Evolutionary conservation across 179 eudicot species (phyloP).

Genomic region (Heliamphora pulchella): DNA sequence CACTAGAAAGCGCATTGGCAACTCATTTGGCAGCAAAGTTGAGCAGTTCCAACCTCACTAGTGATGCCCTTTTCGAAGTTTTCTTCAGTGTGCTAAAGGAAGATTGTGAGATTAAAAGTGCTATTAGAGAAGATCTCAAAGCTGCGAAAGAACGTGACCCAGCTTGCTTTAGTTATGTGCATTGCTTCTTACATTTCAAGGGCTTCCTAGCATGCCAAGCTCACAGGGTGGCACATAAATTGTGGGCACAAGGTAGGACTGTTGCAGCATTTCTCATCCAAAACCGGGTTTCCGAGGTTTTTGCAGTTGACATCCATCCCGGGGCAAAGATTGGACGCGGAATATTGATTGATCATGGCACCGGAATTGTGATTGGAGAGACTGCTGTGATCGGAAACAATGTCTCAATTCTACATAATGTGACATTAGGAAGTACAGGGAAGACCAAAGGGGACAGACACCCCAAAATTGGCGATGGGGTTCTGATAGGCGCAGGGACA

Average conservation of each 20-base stretch:
- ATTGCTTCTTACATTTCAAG: slow-evolving; percentile 36
- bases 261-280: slow-evolving; percentile 29
- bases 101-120: slow-evolving; percentile 20
- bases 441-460: slow-evolving; percentile 35
- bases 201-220: slow-evolving; percentile 35
- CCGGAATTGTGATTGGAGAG: slow-evolving; percentile 36
- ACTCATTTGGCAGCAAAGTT: slow-evolving; percentile 29
- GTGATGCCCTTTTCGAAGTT: slow-evolving; percentile 19
- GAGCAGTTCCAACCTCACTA: slow-evolving; percentile 23
- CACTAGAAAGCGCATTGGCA: slow-evolving; percentile 30
- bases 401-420: slow-evolving; percentile 32
- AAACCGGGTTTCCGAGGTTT: slow-evolving; percentile 37
- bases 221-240: slow-evolving; percentile 30
- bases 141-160: slow-evolving; percentile 42
- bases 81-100: slow-evolving; percentile 15
- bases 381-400: slow-evolving; percentile 34
- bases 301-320: slow-evolving; percentile 39
- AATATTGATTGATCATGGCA: slow-evolving; percentile 36
- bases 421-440: slow-evolving; percentile 37
- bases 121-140: slow-evolving; percentile 24
- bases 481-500: slow-evolving; percentile 34
- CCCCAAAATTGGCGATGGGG: slow-evolving; percentile 36
- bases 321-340: slow-evolving; percentile 39
- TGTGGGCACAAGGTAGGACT: slow-evolving; percentile 31
- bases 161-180: slow-evolving; percentile 34